Percentiles rank a stretch among this genome's conserved stretches.
These are phyloP conservation scores for Cercophora scortea DNA, from an alignment of 495 filamentous ascomycete species.

Conservation along the genomic window DNA sequence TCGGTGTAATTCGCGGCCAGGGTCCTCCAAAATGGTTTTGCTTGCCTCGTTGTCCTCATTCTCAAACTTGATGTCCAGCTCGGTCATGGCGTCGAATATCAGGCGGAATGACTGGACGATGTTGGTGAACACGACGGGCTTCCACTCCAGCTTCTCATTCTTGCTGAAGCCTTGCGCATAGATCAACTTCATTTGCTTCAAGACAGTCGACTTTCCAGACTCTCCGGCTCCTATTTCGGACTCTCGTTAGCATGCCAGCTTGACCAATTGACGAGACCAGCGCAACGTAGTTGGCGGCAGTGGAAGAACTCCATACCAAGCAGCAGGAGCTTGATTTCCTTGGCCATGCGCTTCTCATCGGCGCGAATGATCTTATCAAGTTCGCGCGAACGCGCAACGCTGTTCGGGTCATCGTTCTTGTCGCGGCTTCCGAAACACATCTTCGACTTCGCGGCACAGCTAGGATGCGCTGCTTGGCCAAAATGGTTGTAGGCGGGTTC, in stretches of 20 bases:
- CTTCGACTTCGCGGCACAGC: constrained; percentile 6
- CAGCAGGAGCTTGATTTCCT: constrained; percentile 77
- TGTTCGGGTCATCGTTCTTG: constrained; percentile 39
- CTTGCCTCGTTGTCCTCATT: constrained; percentile 71
- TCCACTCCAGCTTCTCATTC: constrained; percentile 85
- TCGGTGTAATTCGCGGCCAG: too few species aligned
- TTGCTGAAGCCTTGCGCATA: constrained; percentile 88
- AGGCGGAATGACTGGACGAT: constrained; percentile 82
- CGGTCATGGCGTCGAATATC: constrained; percentile 88
- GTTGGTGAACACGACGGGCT: constrained; percentile 91
- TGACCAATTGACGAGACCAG: neutral
- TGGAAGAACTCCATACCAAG: constrained; percentile 49
- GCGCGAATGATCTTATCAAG: constrained; percentile 70
- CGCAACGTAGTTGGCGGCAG: neutral
- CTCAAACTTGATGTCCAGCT: constrained; percentile 69
- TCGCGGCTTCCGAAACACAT: constrained; percentile 59
- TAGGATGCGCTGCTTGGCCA: constrained; percentile 5
- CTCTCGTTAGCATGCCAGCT: neutral
- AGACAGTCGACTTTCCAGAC: constrained; percentile 94
- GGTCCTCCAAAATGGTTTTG: neutral
- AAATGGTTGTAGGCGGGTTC: neutral
- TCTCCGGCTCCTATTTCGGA: constrained; percentile 75
- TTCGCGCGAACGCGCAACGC: constrained; percentile 48
- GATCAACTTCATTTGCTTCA: constrained; percentile 99
- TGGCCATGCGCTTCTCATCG: constrained; percentile 73